Evolutionary conservation across 805 yeast species (phyloP).

Genomic region (Metschnikowia picachoensis): DNA sequence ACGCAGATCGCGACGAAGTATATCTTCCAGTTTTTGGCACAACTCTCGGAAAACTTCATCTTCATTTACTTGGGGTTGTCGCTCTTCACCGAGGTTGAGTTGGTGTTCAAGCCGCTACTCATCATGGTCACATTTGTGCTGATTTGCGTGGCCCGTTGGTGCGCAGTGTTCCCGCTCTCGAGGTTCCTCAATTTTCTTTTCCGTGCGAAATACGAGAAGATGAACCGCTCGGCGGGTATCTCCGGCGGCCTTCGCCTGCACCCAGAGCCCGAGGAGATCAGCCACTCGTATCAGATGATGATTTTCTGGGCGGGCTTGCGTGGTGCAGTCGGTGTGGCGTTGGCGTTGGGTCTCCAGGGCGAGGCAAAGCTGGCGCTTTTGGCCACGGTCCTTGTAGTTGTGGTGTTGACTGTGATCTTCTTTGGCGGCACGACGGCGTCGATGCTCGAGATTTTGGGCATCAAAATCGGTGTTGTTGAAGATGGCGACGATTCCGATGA

Average conservation of each 20-base stretch:
- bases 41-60: constrained; percentile 92
- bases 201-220: constrained; percentile 50
- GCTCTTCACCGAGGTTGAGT: constrained; percentile 90
- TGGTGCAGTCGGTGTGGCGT: constrained; percentile 99
- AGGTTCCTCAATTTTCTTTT: constrained; percentile 76
- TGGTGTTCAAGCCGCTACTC: constrained; percentile 88
- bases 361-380: constrained; percentile 82
- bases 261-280: constrained; percentile 77
- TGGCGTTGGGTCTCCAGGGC: constrained; percentile 96
- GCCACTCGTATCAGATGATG: constrained; percentile 96
- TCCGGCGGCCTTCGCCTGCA: constrained; percentile 40
- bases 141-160: constrained; percentile 94
- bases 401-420: constrained; percentile 89
- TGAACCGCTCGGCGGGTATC: constrained; percentile 24
- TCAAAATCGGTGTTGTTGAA: constrained; percentile 84
- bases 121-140: constrained; percentile 87
- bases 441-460: constrained; percentile 92
- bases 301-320: constrained; percentile 98
- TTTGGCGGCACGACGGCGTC: constrained; percentile 99
- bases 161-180: constrained; percentile 94
- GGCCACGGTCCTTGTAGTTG: constrained; percentile 96
- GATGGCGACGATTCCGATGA: constrained; percentile 78
- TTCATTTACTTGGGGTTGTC: constrained; percentile 93
- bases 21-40: constrained; percentile 90
- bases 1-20: constrained; percentile 96